These are phyloP conservation scores for Serendipita sp. DNA, from an alignment of 768 basidiomycete genomes.

Conservation along the genomic window DNA sequence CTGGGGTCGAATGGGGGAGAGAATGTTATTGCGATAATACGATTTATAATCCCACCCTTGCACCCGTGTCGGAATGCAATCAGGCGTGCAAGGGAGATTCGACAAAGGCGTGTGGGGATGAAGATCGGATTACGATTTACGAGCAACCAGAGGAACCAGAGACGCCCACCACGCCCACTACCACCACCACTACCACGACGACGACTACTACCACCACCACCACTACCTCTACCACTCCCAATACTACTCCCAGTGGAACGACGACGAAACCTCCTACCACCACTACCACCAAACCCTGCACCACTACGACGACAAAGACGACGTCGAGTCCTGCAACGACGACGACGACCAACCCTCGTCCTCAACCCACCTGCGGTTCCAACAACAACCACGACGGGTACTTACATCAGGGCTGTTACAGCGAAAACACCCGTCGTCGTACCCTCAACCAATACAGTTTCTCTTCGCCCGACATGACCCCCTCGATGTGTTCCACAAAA, in stretches of 20 bases:
- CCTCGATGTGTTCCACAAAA: neutral
- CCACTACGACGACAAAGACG: neutral
- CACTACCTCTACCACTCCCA: too few species aligned
- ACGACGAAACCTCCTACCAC: neutral
- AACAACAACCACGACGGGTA: neutral
- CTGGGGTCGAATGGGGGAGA: constrained; percentile 3
- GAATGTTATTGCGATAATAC: neutral
- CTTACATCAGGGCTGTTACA: neutral
- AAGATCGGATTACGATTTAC: neutral
- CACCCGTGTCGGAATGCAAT: neutral
- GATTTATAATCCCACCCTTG: neutral
- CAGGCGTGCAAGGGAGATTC: neutral
- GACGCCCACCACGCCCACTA: neutral
- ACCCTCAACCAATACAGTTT: neutral
- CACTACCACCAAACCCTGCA: neutral
- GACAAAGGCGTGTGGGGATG: neutral
- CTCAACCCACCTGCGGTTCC: neutral
- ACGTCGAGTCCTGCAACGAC: neutral
- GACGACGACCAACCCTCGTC: neutral
- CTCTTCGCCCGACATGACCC: neutral
- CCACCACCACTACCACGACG: neutral
- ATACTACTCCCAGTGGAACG: neutral
- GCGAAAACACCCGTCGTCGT: neutral
- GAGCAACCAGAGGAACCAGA: neutral
- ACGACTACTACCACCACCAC: too few species aligned